Conservation (phyloP, 2,329 filamentous ascomycete species). For the Ceratocystis albifundus region DNA sequence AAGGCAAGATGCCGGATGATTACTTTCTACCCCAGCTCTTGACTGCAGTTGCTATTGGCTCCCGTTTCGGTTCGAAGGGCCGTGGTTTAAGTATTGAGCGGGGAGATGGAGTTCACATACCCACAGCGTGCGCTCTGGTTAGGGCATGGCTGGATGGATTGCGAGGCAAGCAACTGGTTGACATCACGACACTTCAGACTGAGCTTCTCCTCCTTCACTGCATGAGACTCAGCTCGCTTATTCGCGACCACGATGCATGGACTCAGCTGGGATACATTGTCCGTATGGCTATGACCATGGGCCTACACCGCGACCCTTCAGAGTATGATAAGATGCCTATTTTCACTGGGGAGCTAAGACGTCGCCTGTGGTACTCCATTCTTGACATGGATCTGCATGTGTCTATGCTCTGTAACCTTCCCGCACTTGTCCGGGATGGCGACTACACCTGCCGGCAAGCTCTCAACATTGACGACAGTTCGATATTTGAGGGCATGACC, state of each 20-base stretch:
- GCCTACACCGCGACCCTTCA: slow-evolving; percentile 45
- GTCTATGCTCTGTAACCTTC: slow-evolving; percentile 42
- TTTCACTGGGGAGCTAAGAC: slow-evolving; percentile 42
- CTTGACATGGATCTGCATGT: slow-evolving; percentile 47
- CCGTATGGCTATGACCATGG: slow-evolving; percentile 49
- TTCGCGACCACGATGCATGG: slow-evolving; percentile 42
- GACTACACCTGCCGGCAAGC: slow-evolving; percentile 45
- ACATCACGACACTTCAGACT: slow-evolving; percentile 43
- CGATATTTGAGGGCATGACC: slow-evolving; percentile 38
- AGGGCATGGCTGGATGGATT: slow-evolving; percentile 43
- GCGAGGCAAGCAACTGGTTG: slow-evolving; percentile 41
- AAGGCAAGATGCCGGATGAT: slow-evolving; percentile 36
- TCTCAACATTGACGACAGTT: slow-evolving; percentile 42
- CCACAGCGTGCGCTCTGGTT: slow-evolving; percentile 45
- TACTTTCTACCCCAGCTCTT: slow-evolving; percentile 44
- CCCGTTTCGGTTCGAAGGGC: slow-evolving; percentile 41
- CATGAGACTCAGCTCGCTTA: slow-evolving; percentile 40
- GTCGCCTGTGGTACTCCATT: slow-evolving; percentile 46
- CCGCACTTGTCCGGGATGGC: slow-evolving; percentile 40
- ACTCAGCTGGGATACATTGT: slow-evolving; percentile 44
- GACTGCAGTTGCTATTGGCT: slow-evolving; percentile 42
- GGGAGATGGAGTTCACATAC: slow-evolving; percentile 44
- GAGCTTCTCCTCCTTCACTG: slow-evolving; percentile 44
- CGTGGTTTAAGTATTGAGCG: slow-evolving; percentile 41
- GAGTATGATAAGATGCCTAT: slow-evolving; percentile 42